Conservation (phyloP, 495 filamentous ascomycete species). For the Penicillium paradoxum region DNA sequence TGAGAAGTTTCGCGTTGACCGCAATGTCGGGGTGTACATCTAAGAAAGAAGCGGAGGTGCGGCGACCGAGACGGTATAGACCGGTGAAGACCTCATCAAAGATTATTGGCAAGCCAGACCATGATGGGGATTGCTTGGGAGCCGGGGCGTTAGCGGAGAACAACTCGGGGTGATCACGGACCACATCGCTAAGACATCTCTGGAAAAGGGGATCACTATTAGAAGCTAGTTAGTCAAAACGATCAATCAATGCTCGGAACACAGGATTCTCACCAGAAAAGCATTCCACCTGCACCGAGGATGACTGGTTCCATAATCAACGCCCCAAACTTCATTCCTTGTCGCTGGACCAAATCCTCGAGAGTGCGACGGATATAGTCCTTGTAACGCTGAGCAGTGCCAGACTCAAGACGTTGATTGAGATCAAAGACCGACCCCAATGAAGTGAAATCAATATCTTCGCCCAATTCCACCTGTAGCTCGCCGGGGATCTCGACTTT, state of each 20-base stretch:
- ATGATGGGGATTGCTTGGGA: constrained; percentile 28
- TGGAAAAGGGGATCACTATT: constrained; percentile 73
- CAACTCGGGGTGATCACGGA: constrained; percentile 51
- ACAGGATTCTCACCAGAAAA: constrained; percentile 53
- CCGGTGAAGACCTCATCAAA: constrained; percentile 82
- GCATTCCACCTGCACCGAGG: constrained; percentile 74
- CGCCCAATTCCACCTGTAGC: constrained; percentile 43
- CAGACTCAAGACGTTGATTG: constrained; percentile 37
- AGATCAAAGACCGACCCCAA: constrained; percentile 60
- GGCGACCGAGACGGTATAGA: constrained; percentile 68
- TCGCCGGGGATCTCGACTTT: constrained; percentile 49
- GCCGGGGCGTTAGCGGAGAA: constrained; percentile 27
- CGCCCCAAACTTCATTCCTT: constrained; percentile 65
- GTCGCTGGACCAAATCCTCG: constrained; percentile 38
- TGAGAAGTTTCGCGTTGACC: constrained; percentile 73
- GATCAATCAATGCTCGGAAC: background rate
- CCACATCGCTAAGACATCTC: constrained; percentile 54
- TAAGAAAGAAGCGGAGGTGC: constrained; percentile 61
- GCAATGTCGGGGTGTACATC: constrained; percentile 61
- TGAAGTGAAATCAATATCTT: constrained; percentile 39
- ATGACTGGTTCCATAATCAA: constrained; percentile 71
- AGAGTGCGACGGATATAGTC: constrained; percentile 52
- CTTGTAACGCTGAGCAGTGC: constrained; percentile 46
- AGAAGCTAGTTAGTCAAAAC: background rate
- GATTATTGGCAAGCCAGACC: constrained; percentile 69